Percentiles rank a stretch among this genome's conserved stretches.
Conservation (phyloP, 257 asterid genomes). For the Verbena officinalis region DNA sequence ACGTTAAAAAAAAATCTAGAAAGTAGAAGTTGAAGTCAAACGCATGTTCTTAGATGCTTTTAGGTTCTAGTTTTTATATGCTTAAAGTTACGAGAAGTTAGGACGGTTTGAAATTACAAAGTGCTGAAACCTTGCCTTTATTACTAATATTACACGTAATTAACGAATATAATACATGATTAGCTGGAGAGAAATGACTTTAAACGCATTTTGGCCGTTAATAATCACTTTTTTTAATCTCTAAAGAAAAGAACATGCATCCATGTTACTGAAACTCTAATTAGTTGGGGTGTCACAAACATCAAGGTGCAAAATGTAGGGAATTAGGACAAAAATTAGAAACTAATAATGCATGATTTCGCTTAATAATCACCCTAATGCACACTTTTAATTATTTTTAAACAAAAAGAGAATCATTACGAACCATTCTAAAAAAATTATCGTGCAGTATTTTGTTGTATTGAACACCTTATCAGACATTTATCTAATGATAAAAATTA, state of each 20-base stretch:
- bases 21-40: no score
- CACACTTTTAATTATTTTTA: no score
- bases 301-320: conserved; percentile 10
- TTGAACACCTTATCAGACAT: no score
- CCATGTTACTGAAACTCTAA: conserved; percentile 40
- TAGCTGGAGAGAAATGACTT: conserved; percentile 2
- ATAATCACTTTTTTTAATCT: neutral
- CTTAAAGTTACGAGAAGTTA: no score
- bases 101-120: no score
- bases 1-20: no score
- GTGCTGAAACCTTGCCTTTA: conserved; percentile 15
- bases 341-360: neutral
- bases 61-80: no score
- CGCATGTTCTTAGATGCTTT: no score
- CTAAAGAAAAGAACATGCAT: conserved; percentile 47
- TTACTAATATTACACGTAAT: neutral
- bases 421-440: neutral
- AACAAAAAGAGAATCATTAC: no score
- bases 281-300: conserved; percentile 46
- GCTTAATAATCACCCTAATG: no score
- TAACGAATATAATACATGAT: neutral
- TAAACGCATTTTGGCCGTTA: conserved; percentile 7
- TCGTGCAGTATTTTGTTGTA: no score
- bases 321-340: conserved; percentile 10
- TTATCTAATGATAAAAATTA: no score